Base-by-base conservation (phyloP, 768 basidiomycete genomes). In the Cystobasidium onofrii region DNA sequence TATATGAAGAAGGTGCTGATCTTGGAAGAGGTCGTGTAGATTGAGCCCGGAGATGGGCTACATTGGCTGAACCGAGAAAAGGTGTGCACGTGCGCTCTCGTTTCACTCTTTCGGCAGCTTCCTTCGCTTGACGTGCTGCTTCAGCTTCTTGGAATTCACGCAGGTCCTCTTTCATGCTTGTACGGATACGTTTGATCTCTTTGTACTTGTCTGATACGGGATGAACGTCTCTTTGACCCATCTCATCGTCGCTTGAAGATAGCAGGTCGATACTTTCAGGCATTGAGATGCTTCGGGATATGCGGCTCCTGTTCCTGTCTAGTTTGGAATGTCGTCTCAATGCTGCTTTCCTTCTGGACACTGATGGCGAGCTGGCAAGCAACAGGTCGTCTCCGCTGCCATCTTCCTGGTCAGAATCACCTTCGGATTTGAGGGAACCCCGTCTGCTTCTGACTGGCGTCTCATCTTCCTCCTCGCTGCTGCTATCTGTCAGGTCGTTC, bases 201-300 rank as follows among this genome's bases (percentile, higher is more conserved):
- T 64, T 64, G 34, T 36, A 64, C 33, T 64, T 27, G 27, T 64
- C 63, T 18, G 36, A 41, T 4, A 43, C 33, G 9, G 63, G 63
- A 36, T 64, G 25, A 27, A 31, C 36, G 18, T 41, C 33, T n/a
- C 63, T 31, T 25, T 64, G 23, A 23, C 66, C 66, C 66, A 69
- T 44, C 66, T 69, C 66, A 43, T 69, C 66, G 31, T 69, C 66
- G 23, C 66, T 69, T 52, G 66, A 69, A 41, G 66, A 52, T 10
- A 52, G 63, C 39, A 29, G 25, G 23, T 60, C 57, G 25, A 60
- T 60, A 20, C 57, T 60, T 34, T 60, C 57, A 15, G 57, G 57
- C 29, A 34, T 34, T 6, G 57, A 60, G 15, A 60, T 27, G 25
- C 57, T 60, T 34, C 57, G 25, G 6, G 57, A 60, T 15, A 60